Evolutionary conservation across 768 basidiomycete species (phyloP), one percentile per base, ranked within the genome.

Genomic region (Suillus placidus): DNA sequence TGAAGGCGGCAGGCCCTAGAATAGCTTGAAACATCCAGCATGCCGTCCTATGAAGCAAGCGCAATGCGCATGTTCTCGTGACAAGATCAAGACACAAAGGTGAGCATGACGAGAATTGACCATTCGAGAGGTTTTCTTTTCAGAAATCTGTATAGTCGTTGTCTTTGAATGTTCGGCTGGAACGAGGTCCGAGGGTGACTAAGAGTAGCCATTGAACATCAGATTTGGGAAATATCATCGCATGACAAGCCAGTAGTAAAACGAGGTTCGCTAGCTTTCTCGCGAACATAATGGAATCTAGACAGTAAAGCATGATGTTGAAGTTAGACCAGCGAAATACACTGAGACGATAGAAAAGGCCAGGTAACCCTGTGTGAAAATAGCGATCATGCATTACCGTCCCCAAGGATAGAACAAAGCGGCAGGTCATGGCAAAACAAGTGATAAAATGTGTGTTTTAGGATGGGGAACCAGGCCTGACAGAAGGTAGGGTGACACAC

Each of bases 11-110:
- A 54, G 30, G 52, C 4, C 30, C 16, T 52, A 35, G 34, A 20
- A 69, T n/a, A 32, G 52, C 55, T 37, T 73, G 67, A 6, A 70
- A 58, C 6, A 60, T 54, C 65, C 16, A 73, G 52, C 45, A 71
- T 65, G 34, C 35, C 37, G 35, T 18, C 42, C 26, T 35, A 43
- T 43, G 61, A 7, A 37, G 23, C 20, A 26, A 58, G 23, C 3
- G 12, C 56, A 38, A 32, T 52, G 30, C 2, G 30, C 51, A 52
- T 32, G 30, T 8, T 18, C 30, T 30, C 18, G 16, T 32, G 18
- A 52, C 51, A 52, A 16, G 26, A 18, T 18, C 51, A 30, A 30
- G 26, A 26, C 16, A 18, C 26, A 23, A 49, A 14, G 26, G 8
- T 30, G 9, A 16, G 60, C 40, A 43, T 45, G 30, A 34, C 30